A percentile compares a stretch with the other conserved stretches of the same genome.
phyloP scores from a whole-genome alignment of 768 basidiomycete genomes.

The Pulveroboletus frians region DNA sequence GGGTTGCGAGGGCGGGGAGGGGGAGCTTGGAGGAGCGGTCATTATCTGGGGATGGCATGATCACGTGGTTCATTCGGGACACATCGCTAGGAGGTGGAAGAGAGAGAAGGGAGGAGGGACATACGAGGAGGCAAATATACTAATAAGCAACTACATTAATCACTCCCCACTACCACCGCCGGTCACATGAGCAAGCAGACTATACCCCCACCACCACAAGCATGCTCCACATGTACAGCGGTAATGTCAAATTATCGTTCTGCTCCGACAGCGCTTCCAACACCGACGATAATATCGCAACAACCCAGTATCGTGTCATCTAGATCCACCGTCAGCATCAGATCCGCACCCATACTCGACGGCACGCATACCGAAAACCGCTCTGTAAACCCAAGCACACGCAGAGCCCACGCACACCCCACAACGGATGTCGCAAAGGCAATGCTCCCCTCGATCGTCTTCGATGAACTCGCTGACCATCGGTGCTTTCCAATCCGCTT shows the following conservation, averaged over 20 bases:
- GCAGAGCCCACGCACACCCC: conserved; percentile 62
- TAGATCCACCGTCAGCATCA: conserved; percentile 33
- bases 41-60: conserved; percentile 27
- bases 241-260: conserved; percentile 95
- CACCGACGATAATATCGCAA: conserved; percentile 59
- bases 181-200: conserved; percentile 21
- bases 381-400: conserved; percentile 64
- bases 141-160: neutral
- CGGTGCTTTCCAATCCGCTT: conserved; percentile 72
- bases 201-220: conserved; percentile 51
- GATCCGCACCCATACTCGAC: neutral
- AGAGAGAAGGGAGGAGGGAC: neutral
- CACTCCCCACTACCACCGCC: conserved; percentile 20
- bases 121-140: conserved; percentile 1
- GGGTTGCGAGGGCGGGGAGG: conserved; percentile 16
- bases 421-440: conserved; percentile 76
- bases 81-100: neutral
- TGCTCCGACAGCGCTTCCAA: conserved; percentile 92
- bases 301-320: conserved; percentile 61
- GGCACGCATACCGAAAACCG: conserved; percentile 64
- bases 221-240: conserved; percentile 94
- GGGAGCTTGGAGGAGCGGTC: conserved; percentile 10
- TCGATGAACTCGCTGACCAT: conserved; percentile 81
- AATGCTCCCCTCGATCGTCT: conserved; percentile 88
- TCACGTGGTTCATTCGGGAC: conserved; percentile 15